Base-by-base conservation (phyloP, 2,329 filamentous ascomycete genomes). In the Parafenestella ontariensis region DNA sequence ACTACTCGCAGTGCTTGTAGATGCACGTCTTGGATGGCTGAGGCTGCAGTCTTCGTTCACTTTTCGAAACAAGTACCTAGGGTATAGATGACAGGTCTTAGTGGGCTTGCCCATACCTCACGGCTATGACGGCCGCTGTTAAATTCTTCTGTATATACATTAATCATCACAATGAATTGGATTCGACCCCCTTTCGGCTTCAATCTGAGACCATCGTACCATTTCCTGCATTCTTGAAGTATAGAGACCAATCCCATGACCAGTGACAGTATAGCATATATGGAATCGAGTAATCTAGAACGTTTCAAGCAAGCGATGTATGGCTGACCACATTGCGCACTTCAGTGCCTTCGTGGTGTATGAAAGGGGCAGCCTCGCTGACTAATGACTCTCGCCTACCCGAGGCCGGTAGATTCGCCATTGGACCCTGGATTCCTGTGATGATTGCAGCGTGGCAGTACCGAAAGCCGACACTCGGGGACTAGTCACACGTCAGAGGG, bases 1-100 rank as follows among this genome's bases (percentile, higher is more conserved):
- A 77, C 65, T 82, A 82, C 72, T 77, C 64, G 24, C 80, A 82
- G 73, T 82, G 81, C 65, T 47, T 71, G 26, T 71, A 68, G 34
- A 47, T 33, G 15, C 20, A 20, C 26, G 21, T 24, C 40, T 26
- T n/a, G 10, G n/a, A 40, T 43, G 33, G 36, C 31, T 43, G 21
- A 11, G n/a, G 21, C 29, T 46, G 43, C 10, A 15, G 18, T 46
- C 43, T 46, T 42, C 20, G 24, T 3, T 46, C 20, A 34, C 5
- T 46, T 36, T 36, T 26, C 36, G 36, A 23, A 39, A 8, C 11
- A 37, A 37, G n/a, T 42, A 24, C 24, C 10, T 42, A 15, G n/a
- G 17, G 28, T n/a, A 46, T 29, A 33, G 24, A 45, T 45, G 28
- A 49, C 58, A 50, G 52, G 53, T 46, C 43, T 47, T 47, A 50